Evolutionary conservation across 1,139 yeast species (phyloP), one percentile per base, ranked within the genome.

Genomic region (Hansenula lynferdii): DNA sequence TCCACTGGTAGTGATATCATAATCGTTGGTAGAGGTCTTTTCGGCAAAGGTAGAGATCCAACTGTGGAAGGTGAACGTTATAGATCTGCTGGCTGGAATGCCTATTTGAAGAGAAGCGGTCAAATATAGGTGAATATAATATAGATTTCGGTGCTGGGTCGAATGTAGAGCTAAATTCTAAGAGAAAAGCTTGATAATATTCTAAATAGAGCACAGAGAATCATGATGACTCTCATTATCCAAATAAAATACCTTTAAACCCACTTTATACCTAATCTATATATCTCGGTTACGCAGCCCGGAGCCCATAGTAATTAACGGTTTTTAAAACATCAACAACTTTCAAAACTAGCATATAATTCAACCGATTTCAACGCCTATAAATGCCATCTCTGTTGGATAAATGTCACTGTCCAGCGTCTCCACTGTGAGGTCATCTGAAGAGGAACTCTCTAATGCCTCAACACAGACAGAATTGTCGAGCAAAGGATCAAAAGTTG

Each of bases 1-100:
- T 60, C 76, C 19, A 78, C 84, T 5, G 98, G 98, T 15, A 75
- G 95, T 2, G 99, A 94, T 61, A 75, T 94, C 40, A 89, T 94
- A 40, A 94, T 94, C 60, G 99, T 94, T 16, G 99, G 99, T 10
- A 78, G 99, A 62, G 98, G 98, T 0, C 71, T 94, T 42, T 89
- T 85, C 60, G 97, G 94, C n/a, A 85, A 87, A 56, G 97, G 95
- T 12, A 80, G 97, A 64, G 95, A 92, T 57, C 96, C 97, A 8
- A 70, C 68, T 2, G 83, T 69, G 4, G 97, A 94, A 62, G 95
- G 96, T 27, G 72, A 80, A 55, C 77, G 98, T 57, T 94, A 94
- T 64, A 78, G 85, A 64, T 75, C 75, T 42, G 97, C 97, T 11
- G 97, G 97, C 4, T 92, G 98, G 98, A 72, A 74, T 17, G 96